Evolutionary conservation across 768 basidiomycete genomes (phyloP).

Genomic region (Serpula lacrymans): DNA sequence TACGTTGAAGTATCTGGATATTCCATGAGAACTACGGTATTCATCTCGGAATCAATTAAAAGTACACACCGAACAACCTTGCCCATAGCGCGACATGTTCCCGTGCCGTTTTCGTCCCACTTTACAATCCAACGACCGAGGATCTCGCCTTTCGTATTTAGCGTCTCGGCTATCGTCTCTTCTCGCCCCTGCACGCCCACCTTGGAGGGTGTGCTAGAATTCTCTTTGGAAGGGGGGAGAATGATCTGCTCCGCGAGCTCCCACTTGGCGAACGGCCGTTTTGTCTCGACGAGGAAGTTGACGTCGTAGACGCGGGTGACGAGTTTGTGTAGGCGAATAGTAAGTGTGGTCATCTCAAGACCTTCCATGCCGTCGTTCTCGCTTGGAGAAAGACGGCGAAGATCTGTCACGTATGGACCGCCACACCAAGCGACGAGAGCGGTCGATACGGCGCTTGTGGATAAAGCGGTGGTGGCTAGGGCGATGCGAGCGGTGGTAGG

Average conservation of each 20-base stretch:
- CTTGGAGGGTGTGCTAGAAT: conserved; percentile 26
- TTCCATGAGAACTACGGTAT: background rate
- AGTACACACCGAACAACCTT: conserved; percentile 58
- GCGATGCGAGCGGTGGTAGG: conserved; percentile 65
- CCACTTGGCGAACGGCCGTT: conserved; percentile 77
- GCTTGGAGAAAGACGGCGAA: conserved; percentile 49
- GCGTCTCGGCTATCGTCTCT: conserved; percentile 80
- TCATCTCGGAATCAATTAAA: background rate
- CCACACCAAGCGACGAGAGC: conserved; percentile 69
- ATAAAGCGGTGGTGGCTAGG: conserved; percentile 66
- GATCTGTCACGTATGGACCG: conserved; percentile 66
- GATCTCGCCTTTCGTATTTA: conserved; percentile 52
- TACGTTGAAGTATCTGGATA: conserved; percentile 46
- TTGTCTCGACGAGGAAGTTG: conserved; percentile 62
- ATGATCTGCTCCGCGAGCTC: conserved; percentile 59
- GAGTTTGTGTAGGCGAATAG: conserved; percentile 54
- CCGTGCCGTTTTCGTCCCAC: conserved; percentile 66
- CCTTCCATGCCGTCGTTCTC: conserved; percentile 45
- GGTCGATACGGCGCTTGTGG: conserved; percentile 72
- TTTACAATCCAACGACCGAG: conserved; percentile 76
- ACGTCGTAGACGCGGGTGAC: conserved; percentile 75
- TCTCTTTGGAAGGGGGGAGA: conserved; percentile 36
- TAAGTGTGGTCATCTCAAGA: conserved; percentile 69
- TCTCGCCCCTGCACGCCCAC: conserved; percentile 46
- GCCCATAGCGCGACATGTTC: conserved; percentile 62